Conservation (phyloP, 2,329 filamentous ascomycete species). For the Exophiala sp. region DNA sequence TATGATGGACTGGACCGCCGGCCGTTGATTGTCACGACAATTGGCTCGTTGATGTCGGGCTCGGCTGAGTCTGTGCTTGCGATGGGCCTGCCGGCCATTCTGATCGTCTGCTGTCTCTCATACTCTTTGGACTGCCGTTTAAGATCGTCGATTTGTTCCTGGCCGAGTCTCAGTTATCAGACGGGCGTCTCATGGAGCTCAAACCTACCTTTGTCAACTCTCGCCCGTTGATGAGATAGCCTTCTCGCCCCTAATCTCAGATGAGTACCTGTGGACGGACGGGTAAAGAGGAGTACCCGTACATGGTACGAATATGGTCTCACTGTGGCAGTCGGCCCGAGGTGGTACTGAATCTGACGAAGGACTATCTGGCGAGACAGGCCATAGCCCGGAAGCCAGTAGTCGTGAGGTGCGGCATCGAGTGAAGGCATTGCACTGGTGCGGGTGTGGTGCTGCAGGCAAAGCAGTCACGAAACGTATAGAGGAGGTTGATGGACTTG, state of each 20-base stretch:
- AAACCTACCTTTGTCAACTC: conserved; percentile 44
- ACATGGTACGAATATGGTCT: conserved; percentile 49
- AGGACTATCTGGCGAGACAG: conserved; percentile 50
- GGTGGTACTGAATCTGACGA: conserved; percentile 47
- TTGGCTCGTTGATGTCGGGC: conserved; percentile 27
- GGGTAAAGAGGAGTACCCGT: conserved; percentile 23
- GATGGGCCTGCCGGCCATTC: conserved; percentile 34
- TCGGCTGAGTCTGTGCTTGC: conserved; percentile 17
- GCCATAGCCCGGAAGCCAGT: conserved; percentile 48
- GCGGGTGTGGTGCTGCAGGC: background rate
- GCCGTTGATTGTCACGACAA: conserved; percentile 19
- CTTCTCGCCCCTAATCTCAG: conserved; percentile 43
- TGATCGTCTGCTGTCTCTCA: conserved; percentile 45
- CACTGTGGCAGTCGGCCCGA: conserved; percentile 46
- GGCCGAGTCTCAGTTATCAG: conserved; percentile 2
- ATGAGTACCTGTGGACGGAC: conserved; percentile 7
- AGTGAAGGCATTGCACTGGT: background rate
- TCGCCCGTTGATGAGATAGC: conserved; percentile 46
- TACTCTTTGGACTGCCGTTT: conserved; percentile 46
- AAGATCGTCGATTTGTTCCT: conserved; percentile 52
- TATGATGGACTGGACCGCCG: conserved; percentile 15
- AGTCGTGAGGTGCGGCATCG: conserved; percentile 30
- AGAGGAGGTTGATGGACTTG: background rate
- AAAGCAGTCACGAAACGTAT: background rate
- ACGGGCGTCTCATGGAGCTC: background rate